Evolutionary conservation across 371 early-diverging fungal species (phyloP), one percentile per base, ranked within the genome.

Genomic region (Globomyces sp.): DNA sequence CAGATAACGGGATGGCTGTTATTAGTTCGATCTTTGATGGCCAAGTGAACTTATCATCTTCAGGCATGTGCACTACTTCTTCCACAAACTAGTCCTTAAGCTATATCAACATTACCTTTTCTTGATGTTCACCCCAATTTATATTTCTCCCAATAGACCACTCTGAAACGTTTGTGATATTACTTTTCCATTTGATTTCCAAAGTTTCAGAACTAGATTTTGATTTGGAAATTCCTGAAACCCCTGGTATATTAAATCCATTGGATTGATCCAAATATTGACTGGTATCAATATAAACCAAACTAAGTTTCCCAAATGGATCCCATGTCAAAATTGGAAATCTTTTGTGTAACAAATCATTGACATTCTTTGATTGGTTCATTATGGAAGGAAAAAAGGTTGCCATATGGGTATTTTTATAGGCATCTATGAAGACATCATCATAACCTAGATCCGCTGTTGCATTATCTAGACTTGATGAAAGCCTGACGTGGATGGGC

Each of bases 21-120:
- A n/a, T 44, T 5, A 58, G 11, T 58, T 58, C 58, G 8, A 58
- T 58, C 37, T 58, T 58, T 13, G 58, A 58, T 8, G 58, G 58
- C 58, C 58, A 58, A 4, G 37, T 58, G 4, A 36, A 6, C 13
- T 58, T 13, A n/a, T 11, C 34, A n/a, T 58, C 37, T 6, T n/a
- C 13, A 13, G 51, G 8, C 5, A 11, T 11, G 11, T 8, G 5
- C 11, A 11, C 47, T 5, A 8, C 47, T 5, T 46, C 47, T 46
- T 46, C 11, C 8, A 46, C 11, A 11, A 46, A 46, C 47, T 46
- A 46, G 5, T 46, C 8, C 11, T 46, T 8, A 46, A 46, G 5
- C 8, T 24, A 24, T 24, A 24, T 24, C 9, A 13, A 36, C n/a
- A 9, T 5, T 34, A 58, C 58, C 58, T 58, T 36, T 6, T 13